Base-by-base conservation (phyloP, 1,284 basidiomycete genomes). In the Somion occarium region DNA sequence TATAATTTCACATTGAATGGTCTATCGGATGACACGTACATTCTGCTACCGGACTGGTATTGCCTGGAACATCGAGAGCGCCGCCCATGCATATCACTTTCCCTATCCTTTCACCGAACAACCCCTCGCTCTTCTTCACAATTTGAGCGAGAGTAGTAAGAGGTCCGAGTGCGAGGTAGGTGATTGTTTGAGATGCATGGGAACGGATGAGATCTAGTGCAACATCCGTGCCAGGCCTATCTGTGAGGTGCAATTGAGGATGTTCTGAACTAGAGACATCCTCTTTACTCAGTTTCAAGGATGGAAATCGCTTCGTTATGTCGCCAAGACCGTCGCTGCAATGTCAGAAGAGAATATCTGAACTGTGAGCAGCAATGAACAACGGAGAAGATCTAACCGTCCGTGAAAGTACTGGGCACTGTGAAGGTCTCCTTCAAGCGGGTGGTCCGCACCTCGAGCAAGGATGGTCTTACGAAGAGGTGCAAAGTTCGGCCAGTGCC, bases 81-180 rank as follows among this genome's bases (percentile, higher is more conserved):
- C 94, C 95, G n/a, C 95, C 96, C 94, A 98, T 98, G 64, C 85
- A 86, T 18, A 95, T 73, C 23, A 98, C 75, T 12, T 83, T 78
- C 15, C 86, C 88, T 37, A 90, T 76, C 27, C 79, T 80, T 1
- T 85, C 73, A 11, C 74, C 73, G 15, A 85, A 67, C 1, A 80
- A 72, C 26, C 72, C 66, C 1, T 79, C 76, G 59, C 91, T 79
- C 46, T 76, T 65, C 9, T 76, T 76, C 65, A 88, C 73, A 45
- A 90, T 76, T 38, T 74, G 72, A 1, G 93, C 91, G 23, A 98
- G 73, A 62, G 91, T 95, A 18, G 93, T 98, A 53, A 94, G 71
- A 3, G 95, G 95, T 0, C 95, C 96, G 1, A 98, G 74, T 3
- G 83, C 87, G 51, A 98, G 78, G 58, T 97, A 93, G 1, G 89